These are phyloP conservation scores for Smithsoniella earleae DNA, from an alignment of 163 green algal species.

Conservation along the genomic window DNA sequence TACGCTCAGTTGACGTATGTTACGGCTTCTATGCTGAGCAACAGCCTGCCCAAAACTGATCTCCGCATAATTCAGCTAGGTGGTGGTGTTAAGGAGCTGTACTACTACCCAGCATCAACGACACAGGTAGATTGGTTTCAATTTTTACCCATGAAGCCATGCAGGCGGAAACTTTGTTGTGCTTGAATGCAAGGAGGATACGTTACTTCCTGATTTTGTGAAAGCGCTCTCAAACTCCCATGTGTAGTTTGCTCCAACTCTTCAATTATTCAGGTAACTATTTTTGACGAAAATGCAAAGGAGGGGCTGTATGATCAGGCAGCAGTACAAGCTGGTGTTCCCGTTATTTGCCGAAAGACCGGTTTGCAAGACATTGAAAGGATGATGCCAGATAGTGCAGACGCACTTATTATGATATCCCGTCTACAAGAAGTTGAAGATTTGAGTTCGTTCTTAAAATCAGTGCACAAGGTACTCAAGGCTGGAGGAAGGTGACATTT, in stretches of 20 bases:
- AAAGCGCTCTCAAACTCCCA: not conserved
- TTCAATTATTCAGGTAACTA: constrained; percentile 13
- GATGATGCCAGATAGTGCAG: constrained; percentile 18
- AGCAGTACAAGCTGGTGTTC: not conserved
- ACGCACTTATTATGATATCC: constrained; percentile 12
- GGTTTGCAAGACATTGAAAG: not conserved
- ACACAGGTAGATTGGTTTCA: constrained; percentile 10
- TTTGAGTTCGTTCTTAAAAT: constrained; percentile 8
- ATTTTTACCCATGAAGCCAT: too few species aligned
- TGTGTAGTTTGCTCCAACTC: not conserved
- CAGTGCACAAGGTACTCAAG: not conserved
- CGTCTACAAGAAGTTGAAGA: constrained; percentile 13
- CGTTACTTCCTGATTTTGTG: not conserved
- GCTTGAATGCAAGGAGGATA: not conserved
- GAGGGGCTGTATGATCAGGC: constrained; percentile 2
- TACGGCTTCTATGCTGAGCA: constrained; percentile 22
- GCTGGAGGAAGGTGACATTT: not conserved
- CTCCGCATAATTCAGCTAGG: constrained; percentile 15
- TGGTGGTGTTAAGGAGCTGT: constrained; percentile 14
- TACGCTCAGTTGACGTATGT: constrained; percentile 14
- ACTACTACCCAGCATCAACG: constrained; percentile 28
- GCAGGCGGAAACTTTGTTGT: not conserved
- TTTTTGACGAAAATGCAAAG: constrained; percentile 21
- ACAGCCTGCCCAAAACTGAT: constrained; percentile 5
- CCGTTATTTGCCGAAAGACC: constrained; percentile 5